Percentiles rank a stretch among this genome's conserved stretches.
These are phyloP conservation scores for Alternaria incomplexa DNA, from an alignment of 2,329 filamentous ascomycete species.

Conservation along the genomic window DNA sequence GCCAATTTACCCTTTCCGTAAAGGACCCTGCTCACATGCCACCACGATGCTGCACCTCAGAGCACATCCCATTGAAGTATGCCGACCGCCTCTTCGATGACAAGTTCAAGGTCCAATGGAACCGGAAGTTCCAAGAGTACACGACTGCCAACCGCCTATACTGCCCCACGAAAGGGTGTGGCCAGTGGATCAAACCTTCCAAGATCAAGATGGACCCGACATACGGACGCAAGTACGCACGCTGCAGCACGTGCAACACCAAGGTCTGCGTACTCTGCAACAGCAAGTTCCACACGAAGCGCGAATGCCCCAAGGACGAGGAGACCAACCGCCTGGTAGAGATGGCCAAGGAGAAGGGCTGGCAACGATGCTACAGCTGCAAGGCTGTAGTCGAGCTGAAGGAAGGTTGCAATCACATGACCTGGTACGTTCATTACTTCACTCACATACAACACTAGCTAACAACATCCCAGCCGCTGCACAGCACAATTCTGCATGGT, in stretches of 20 bases:
- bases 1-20: slow-evolving; percentile 76
- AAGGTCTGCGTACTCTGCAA: slow-evolving; percentile 79
- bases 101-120: slow-evolving; percentile 80
- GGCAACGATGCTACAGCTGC: slow-evolving; percentile 79
- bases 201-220: slow-evolving; percentile 64
- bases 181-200: slow-evolving; percentile 78
- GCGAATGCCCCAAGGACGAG: slow-evolving; percentile 74
- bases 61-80: slow-evolving; percentile 76
- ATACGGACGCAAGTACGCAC: slow-evolving; percentile 66
- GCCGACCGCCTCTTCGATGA: slow-evolving; percentile 77
- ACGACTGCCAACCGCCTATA: slow-evolving; percentile 77
- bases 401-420: slow-evolving; percentile 89
- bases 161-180: slow-evolving; percentile 75
- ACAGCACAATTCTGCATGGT: slow-evolving; percentile 87
- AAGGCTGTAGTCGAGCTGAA: slow-evolving; percentile 76
- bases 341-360: slow-evolving; percentile 70
- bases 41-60: slow-evolving; percentile 76
- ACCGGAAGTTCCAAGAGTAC: slow-evolving; percentile 78
- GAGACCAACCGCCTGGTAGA: slow-evolving; percentile 68
- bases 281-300: slow-evolving; percentile 70
- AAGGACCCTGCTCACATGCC: slow-evolving; percentile 83
- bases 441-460: slow-evolving; percentile 17
- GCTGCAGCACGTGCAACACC: slow-evolving; percentile 73
- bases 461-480: slow-evolving; percentile 64
- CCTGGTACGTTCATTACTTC: slow-evolving; percentile 65